Percentiles rank a stretch among this genome's conserved stretches.
Conservation (phyloP, 1,284 basidiomycete species). For the Tetrapyrgos nigripes region DNA sequence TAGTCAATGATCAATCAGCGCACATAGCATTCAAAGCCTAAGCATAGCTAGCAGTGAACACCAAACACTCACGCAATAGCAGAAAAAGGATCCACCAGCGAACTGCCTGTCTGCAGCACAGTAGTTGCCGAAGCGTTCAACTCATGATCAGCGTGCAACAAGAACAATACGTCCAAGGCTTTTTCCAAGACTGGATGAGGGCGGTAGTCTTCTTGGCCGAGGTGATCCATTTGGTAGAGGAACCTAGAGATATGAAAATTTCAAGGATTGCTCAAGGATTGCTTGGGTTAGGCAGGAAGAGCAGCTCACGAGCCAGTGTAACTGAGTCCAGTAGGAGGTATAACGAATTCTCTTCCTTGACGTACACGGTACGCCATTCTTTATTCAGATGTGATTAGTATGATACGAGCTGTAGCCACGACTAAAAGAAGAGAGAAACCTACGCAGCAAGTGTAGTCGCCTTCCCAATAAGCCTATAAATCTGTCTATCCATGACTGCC, state of each 20-base stretch:
- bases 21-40: no score
- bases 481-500: conserved; percentile 88
- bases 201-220: conserved; percentile 73
- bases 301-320: conserved; percentile 80
- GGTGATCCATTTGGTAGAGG: conserved; percentile 87
- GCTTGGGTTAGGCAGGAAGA: background rate
- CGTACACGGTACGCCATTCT: conserved; percentile 91
- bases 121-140: conserved; percentile 86
- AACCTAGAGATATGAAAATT: conserved; percentile 54
- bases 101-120: conserved; percentile 85
- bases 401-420: conserved; percentile 7
- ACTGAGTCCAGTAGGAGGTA: conserved; percentile 79
- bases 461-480: conserved; percentile 86
- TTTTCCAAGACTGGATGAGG: conserved; percentile 86
- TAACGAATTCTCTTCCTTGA: conserved; percentile 88
- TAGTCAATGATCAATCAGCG: background rate
- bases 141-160: conserved; percentile 90
- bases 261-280: conserved; percentile 1
- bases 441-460: conserved; percentile 86
- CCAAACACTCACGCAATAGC: conserved; percentile 69
- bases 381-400: background rate
- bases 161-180: conserved; percentile 85
- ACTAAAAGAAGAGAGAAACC: conserved; percentile 30
- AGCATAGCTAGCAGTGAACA: no score
- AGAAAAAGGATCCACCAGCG: conserved; percentile 87